Evolutionary conservation across 768 basidiomycete species (phyloP), one percentile per base, ranked within the genome.

Genomic region (Suillus cothurnatus): DNA sequence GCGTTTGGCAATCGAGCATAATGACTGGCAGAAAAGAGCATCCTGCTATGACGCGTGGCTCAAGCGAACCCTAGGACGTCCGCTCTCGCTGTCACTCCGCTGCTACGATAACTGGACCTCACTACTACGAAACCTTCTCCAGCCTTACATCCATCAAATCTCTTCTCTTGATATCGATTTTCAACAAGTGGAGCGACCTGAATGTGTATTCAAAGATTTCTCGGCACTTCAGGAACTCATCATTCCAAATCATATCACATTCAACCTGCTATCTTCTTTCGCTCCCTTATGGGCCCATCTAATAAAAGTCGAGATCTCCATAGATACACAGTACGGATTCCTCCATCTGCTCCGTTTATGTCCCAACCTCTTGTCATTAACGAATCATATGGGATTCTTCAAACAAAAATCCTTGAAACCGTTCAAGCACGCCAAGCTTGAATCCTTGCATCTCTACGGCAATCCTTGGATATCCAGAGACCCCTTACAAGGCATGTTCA

Each of bases 31-130:
- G 26, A 12, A n/a, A n/a, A n/a, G n/a, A n/a, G n/a, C 63, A 21
- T 70, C 64, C 28, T 63, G 52, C 41, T 72, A 72, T 34, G 41
- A 34, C 1, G 21, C 21, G 6, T 55, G 53, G 53, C 53, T 55
- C 31, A n/a, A 73, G 6, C 66, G 71, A n/a, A 59, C 71, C 21
- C 56, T 53, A 8, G 56, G 61, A 14, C 60, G 65, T 28, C 73
- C 73, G 17, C 50, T 72, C 2, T 72, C 73, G 11, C 63, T 68
- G 63, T 32, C 65, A n/a, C n/a, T n/a, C n/a, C n/a, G n/a, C n/a
- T n/a, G n/a, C 65, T 3, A 49, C 61, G 2, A 31, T 53, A 6
- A 32, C 11, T 12, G 8, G 11, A 0, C 53, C 53, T 3, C 6
- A 11, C 61, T 72, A 23, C 19, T 19, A 21, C 5, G n/a, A n/a